Evolutionary conservation across 495 filamentous ascomycete species (phyloP), one percentile per base, ranked within the genome.

Genomic region (Neurospora intermedia): DNA sequence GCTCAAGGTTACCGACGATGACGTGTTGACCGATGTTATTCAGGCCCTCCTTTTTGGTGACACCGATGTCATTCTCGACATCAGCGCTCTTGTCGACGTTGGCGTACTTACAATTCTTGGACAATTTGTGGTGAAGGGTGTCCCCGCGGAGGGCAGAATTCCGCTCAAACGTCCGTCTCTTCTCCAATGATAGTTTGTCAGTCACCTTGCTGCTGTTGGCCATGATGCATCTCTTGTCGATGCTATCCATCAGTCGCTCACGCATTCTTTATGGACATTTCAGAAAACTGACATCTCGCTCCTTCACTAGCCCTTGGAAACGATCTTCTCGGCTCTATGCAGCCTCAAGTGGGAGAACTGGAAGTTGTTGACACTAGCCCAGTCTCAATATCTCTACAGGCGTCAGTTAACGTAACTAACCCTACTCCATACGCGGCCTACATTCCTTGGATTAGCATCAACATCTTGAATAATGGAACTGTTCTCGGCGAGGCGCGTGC

Each of bases 71-170:
- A 77, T 86, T 35, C 83, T 99, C 13, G 85, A 85, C 42, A 86
- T 98, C 70, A 84, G 91, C 76, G 94, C 96, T n/a, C 85, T 87
- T 69, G 93, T 97, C 72, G 93, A 97, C 80, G 91, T 93, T 70
- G 87, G 91, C 75, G 87, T 97, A 20, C 84, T 89, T 43, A 97
- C 93, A 11, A 88, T 89, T 18, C 85, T 99, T 66, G 96, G 96
- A 11, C 82, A 89, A 73, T 88, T 98, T 78, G 84, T 89, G 27
- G 82, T 99, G 71, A 93, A 90, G 79, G 87, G 88, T 59, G 91
- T 99, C 74, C 95, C 95, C 15, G 93, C 92, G 6, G 86, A 94
- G 82, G 95, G 96, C 54, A 87, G 90, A 75, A 89, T 99, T 66
- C 90, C 89, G 77, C 88, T 99, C 79, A 96, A 97, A 86, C 92